phyloP scores from a whole-genome alignment of 2,329 filamentous ascomycete genomes.

The Ophiostoma australiae region DNA sequence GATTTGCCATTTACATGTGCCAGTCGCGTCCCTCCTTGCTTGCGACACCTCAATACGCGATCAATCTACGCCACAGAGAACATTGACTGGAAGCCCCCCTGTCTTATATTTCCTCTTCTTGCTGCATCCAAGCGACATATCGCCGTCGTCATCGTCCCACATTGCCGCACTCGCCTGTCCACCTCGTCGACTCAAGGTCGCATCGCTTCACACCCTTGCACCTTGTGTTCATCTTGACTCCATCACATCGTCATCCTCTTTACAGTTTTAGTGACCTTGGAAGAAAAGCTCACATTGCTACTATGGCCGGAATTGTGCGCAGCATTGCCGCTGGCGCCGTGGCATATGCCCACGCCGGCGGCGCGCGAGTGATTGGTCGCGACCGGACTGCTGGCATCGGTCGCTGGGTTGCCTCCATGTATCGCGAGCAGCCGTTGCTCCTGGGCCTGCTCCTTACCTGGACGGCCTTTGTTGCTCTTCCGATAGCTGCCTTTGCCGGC shows the following conservation, averaged over 20 bases:
- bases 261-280: background rate
- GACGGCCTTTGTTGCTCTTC: slow-evolving; percentile 22
- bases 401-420: slow-evolving; percentile 15
- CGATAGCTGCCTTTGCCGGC: slow-evolving; percentile 20
- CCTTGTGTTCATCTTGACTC: background rate
- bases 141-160: background rate
- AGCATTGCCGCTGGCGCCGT: slow-evolving; percentile 9
- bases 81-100: background rate
- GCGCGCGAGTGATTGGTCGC: slow-evolving; percentile 16
- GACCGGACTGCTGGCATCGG: slow-evolving; percentile 15
- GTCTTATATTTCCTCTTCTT: background rate
- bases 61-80: background rate
- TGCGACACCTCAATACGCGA: background rate
- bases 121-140: background rate
- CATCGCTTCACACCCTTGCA: background rate
- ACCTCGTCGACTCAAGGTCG: background rate
- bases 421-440: slow-evolving; percentile 22
- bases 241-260: background rate
- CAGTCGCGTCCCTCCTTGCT: background rate
- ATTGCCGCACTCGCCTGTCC: background rate
- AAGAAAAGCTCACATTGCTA: background rate
- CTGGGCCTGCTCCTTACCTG: slow-evolving; percentile 20
- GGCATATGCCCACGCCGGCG: slow-evolving; percentile 2
- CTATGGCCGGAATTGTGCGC: slow-evolving; percentile 15
- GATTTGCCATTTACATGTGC: background rate